phyloP scores from a whole-genome alignment of 768 basidiomycete genomes.

The Boletus barrowsii region DNA sequence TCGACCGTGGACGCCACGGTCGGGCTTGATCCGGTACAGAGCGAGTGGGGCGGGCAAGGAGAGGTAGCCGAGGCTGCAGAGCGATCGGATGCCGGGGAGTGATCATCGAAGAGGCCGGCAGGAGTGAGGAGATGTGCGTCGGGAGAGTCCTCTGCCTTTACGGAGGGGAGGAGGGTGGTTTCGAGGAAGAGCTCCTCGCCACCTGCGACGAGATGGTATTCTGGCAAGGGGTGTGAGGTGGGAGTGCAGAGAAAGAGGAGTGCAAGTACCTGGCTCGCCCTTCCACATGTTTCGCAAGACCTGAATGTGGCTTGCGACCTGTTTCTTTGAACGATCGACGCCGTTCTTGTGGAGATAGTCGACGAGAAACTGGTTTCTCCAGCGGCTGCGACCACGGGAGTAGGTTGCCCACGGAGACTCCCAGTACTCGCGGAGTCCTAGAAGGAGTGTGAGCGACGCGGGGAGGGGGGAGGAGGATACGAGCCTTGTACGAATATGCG shows the following conservation, averaged over 20 bases:
- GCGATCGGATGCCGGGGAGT: slow-evolving; percentile 32
- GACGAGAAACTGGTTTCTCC: slow-evolving; percentile 85
- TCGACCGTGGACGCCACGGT: slow-evolving; percentile 22
- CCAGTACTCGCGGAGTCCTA: slow-evolving; percentile 77
- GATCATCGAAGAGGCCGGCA: slow-evolving; percentile 30
- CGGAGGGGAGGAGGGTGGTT: slow-evolving; percentile 42
- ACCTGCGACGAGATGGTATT: slow-evolving; percentile 76
- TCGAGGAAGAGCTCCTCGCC: slow-evolving; percentile 69
- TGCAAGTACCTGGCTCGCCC: slow-evolving; percentile 61
- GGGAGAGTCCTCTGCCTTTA: slow-evolving; percentile 57
- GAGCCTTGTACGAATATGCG: slow-evolving; percentile 73
- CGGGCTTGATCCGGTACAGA: slow-evolving; percentile 25
- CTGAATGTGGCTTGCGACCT: slow-evolving; percentile 87
- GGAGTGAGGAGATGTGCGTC: slow-evolving; percentile 42
- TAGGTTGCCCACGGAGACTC: slow-evolving; percentile 78
- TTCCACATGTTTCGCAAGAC: slow-evolving; percentile 88
- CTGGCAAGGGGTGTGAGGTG: slow-evolving; percentile 34
- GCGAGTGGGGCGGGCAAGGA: slow-evolving; percentile 24
- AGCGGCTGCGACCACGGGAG: slow-evolving; percentile 72
- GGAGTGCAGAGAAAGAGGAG: neutral
- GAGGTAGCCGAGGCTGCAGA: slow-evolving; percentile 31
- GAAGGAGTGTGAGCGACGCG: neutral
- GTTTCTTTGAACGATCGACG: slow-evolving; percentile 77
- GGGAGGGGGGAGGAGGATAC: neutral
- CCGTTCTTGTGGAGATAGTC: slow-evolving; percentile 71